A percentile compares a stretch with the other conserved stretches of the same genome.
These are phyloP conservation scores for Suillus decipiens DNA, from an alignment of 768 basidiomycete species.

Conservation along the genomic window DNA sequence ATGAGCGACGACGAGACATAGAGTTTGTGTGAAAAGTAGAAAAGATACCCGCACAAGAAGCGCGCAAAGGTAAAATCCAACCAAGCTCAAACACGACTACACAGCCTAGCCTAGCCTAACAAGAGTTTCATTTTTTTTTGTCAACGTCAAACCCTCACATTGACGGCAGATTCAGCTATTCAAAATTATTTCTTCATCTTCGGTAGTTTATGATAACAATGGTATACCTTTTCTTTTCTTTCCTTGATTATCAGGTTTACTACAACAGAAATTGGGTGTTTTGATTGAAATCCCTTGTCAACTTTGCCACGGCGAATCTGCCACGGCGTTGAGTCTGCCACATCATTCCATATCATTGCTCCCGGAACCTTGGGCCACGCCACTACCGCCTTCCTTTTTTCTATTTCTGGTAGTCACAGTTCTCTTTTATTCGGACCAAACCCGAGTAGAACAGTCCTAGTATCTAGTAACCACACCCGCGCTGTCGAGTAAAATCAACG, in stretches of 20 bases:
- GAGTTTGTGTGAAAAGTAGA: constrained; percentile 29
- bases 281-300: not conserved
- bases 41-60: constrained; percentile 20
- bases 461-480: not conserved
- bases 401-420: constrained; percentile 24
- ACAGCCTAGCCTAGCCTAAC: constrained; percentile 21
- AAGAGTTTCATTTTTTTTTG: constrained; percentile 2
- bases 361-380: constrained; percentile 22
- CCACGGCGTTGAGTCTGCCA: constrained; percentile 27
- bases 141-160: constrained; percentile 1
- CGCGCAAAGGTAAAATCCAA: constrained; percentile 27
- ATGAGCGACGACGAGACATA: constrained; percentile 24
- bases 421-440: not conserved
- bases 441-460: not conserved
- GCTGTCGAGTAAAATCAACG: not conserved
- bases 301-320: constrained; percentile 15
- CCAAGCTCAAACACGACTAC: constrained; percentile 37
- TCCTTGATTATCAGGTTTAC: not conserved
- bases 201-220: too few relatives aligned
- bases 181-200: not conserved
- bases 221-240: too few relatives aligned
- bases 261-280: not conserved
- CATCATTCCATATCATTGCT: constrained; percentile 23
- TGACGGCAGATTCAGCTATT: not conserved
- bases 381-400: constrained; percentile 20